Evolutionary conservation across 805 yeast genomes (phyloP).

Genomic region (Kodamaea leandrae): DNA sequence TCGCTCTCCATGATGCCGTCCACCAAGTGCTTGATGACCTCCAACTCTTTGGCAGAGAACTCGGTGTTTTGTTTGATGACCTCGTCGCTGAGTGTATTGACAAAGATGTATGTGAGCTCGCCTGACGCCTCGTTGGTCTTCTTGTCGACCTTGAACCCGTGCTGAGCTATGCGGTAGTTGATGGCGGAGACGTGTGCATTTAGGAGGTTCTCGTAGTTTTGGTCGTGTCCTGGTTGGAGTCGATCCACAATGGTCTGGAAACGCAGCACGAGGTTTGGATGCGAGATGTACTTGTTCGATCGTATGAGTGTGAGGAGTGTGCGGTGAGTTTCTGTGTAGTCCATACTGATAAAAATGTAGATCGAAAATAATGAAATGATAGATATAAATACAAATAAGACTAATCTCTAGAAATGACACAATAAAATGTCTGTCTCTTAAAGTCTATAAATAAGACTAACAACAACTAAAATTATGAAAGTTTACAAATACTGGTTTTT

Average conservation of each 20-base stretch:
- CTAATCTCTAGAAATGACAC: not conserved
- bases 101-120: constrained; percentile 32
- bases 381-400: not conserved
- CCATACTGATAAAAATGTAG: too few relatives aligned
- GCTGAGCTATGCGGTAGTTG: constrained; percentile 29
- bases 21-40: constrained; percentile 43
- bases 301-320: constrained; percentile 31
- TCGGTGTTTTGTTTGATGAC: constrained; percentile 38
- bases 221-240: constrained; percentile 8
- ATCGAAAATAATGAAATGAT: not conserved
- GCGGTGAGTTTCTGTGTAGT: constrained; percentile 16
- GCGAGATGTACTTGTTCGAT: constrained; percentile 22
- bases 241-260: constrained; percentile 19
- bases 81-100: constrained; percentile 41
- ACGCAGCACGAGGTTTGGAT: constrained; percentile 19
- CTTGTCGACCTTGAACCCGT: constrained; percentile 45
- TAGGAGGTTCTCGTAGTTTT: constrained; percentile 10
- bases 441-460: too few relatives aligned
- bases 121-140: constrained; percentile 35
- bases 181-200: constrained; percentile 25
- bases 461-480: not conserved
- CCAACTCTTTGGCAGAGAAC: constrained; percentile 39
- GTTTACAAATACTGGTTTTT: not conserved
- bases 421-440: too few relatives aligned
- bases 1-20: constrained; percentile 44